Base-by-base conservation (phyloP, 345 rosid genomes). In the Lepidium didymum region DNA sequence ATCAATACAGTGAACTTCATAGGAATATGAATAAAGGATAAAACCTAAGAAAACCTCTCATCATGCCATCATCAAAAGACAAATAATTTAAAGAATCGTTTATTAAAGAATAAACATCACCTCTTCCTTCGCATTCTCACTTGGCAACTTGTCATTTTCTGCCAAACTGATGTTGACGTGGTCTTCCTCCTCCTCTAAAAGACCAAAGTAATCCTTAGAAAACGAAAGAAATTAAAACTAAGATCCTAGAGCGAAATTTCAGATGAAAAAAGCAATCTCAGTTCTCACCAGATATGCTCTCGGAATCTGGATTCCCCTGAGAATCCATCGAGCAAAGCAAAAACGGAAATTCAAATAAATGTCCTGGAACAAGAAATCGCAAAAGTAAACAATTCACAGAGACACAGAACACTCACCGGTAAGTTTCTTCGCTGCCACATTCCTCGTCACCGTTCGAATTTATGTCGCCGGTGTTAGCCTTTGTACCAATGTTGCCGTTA, bases 231-330 rank as follows among this genome's bases (percentile, higher is more conserved):
- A 35, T 33, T 43, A 36, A 38, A 33, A 54, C 10, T 4, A 57
- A 46, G 3, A 54, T 5, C 6, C 14, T 0, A 10, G n/a, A 12
- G 4, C 45, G 9, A 42, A 52, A 50, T 16, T 42, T 51, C 40
- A 14, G 15, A 45, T 56, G 36, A 35, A 8, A 16, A 8, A 16
- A 33, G n/a, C 64, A 51, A 27, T 46, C n/a, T 74, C 82, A 86
- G 6, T 54, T 5, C 70, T 72, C 52, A 73, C 95, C 97, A 6
- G 95, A 88, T 64, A 90, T 73, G 80, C 90, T 90, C 72, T 83
- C 92, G 31, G 89, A 85, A 76, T 80, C 89, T 16, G 34, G 31
- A 74, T 80, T 82, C 47, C 62, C 85, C 90, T 87, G 62, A 40
- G n/a, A 33, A 31, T 47, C n/a, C 56, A 46, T 21, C 11, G 8